A percentile compares a stretch with the other conserved stretches of the same genome.
These are phyloP conservation scores for Adiantum capillusveneris DNA, from an alignment of 75 land plant genomes.

Conservation along the genomic window DNA sequence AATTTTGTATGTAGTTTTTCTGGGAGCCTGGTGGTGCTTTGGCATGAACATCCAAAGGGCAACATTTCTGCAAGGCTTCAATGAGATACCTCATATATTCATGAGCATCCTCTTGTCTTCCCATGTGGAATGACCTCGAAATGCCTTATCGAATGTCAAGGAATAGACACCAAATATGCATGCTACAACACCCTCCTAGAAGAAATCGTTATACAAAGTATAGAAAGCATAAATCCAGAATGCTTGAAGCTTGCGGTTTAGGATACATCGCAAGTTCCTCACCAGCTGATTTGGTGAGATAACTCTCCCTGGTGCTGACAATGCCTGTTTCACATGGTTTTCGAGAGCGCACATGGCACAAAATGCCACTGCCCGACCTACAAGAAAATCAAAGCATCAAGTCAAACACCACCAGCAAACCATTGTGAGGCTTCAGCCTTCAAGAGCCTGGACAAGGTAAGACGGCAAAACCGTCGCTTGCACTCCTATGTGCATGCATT, in stretches of 20 bases:
- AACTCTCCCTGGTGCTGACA: conserved; percentile 51
- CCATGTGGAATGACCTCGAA: conserved; percentile 58
- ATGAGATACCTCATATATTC: conserved; percentile 69
- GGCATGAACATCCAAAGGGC: conserved; percentile 1
- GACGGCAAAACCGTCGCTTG: too few relatives aligned
- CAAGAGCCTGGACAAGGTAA: too few relatives aligned
- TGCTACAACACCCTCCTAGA: background rate
- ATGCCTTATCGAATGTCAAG: conserved; percentile 33
- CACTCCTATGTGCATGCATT: too few relatives aligned
- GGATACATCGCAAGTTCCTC: conserved; percentile 47
- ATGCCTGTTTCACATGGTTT: conserved; percentile 41
- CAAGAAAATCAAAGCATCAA: background rate
- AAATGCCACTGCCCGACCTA: conserved; percentile 34
- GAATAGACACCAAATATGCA: background rate
- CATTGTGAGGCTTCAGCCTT: too few relatives aligned
- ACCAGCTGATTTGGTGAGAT: conserved; percentile 60
- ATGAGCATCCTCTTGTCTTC: conserved; percentile 91
- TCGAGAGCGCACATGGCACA: conserved; percentile 43
- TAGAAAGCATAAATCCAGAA: too few relatives aligned
- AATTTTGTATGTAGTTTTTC: conserved; percentile 36
- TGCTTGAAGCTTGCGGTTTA: too few relatives aligned
- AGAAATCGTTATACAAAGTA: background rate
- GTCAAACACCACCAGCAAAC: too few relatives aligned
- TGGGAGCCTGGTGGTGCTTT: conserved; percentile 6
- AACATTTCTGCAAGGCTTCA: conserved; percentile 50